These are phyloP conservation scores for Coleophoma eucalyptorum DNA, from an alignment of 2,329 filamentous ascomycete genomes.

Conservation along the genomic window DNA sequence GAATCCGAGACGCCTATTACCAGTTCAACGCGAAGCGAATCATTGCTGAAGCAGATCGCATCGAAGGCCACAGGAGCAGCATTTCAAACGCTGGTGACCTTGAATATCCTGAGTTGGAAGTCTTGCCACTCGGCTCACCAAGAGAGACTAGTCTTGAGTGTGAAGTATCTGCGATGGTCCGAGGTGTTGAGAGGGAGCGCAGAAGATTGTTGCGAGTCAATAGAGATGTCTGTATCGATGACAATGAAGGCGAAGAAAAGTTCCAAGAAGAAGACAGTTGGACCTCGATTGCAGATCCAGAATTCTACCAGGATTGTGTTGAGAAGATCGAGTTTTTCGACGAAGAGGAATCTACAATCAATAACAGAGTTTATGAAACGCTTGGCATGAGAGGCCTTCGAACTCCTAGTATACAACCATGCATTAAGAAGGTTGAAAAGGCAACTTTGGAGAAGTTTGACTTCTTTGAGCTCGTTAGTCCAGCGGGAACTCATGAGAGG, in stretches of 20 bases:
- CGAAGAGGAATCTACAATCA: too few species aligned
- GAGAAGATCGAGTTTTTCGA: background rate
- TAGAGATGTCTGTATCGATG: conserved; percentile 4
- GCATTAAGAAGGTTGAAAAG: too few species aligned
- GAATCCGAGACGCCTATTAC: background rate
- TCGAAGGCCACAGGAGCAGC: conserved; percentile 19
- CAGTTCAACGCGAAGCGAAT: background rate
- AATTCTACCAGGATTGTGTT: conserved; percentile 23
- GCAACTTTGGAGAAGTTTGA: too few species aligned
- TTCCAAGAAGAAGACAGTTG: background rate
- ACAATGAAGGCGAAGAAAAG: background rate
- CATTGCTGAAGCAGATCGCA: conserved; percentile 1
- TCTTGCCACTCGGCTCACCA: conserved; percentile 12
- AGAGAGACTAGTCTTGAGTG: conserved; percentile 6
- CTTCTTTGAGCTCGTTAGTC: too few species aligned
- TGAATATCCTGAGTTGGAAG: conserved; percentile 24
- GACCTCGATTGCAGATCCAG: conserved; percentile 19
- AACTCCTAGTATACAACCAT: too few species aligned
- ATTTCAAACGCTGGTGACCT: conserved; percentile 15
- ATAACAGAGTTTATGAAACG: background rate
- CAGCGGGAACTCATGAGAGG: too few species aligned
- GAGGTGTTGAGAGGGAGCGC: conserved; percentile 1
- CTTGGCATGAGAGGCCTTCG: too few species aligned
- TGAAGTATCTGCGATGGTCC: background rate
- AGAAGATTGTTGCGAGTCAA: background rate